phyloP scores from a whole-genome alignment of 139 green algal species.

The Haematococcus sp. region DNA sequence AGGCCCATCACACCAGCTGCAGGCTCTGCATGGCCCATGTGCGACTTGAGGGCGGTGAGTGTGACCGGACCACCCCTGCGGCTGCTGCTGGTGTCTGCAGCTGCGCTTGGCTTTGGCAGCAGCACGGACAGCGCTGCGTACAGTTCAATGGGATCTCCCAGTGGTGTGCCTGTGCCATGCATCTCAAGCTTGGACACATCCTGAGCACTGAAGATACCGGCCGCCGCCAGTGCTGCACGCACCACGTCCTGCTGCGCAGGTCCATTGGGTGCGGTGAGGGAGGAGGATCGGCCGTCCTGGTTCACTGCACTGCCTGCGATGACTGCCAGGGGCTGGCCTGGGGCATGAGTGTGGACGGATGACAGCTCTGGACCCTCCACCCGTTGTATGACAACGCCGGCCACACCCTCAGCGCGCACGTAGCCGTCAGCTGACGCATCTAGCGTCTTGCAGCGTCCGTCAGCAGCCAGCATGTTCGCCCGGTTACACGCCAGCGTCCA shows the following conservation, averaged over 20 bases:
- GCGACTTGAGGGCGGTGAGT: conserved; percentile 39
- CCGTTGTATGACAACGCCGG: conserved; percentile 24
- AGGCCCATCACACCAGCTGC: conserved; percentile 60
- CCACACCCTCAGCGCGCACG: conserved; percentile 68
- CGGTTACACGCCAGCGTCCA: conserved; percentile 53
- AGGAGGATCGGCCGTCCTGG: conserved; percentile 19
- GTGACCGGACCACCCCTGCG: conserved; percentile 5
- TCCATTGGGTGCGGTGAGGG: conserved; percentile 83
- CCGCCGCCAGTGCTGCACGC: conserved; percentile 44
- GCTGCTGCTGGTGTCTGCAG: not conserved
- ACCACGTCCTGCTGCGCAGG: conserved; percentile 76
- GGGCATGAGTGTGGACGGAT: not conserved
- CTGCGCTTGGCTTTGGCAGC: not conserved
- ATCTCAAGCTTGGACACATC: conserved; percentile 52
- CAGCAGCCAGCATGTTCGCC: conserved; percentile 76
- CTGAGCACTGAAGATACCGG: conserved; percentile 5
- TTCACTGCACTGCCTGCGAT: conserved; percentile 1
- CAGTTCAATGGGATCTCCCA: conserved; percentile 85
- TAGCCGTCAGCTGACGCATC: conserved; percentile 87
- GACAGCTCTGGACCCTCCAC: not conserved
- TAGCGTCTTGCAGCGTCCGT: conserved; percentile 86
- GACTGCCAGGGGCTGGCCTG: not conserved
- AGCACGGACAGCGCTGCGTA: conserved; percentile 37
- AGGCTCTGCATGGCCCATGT: conserved; percentile 56
- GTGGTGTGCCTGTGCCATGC: conserved; percentile 80